Evolutionary conservation across 306 rosid species (phyloP).

Genomic region (Fagus sylvatica): DNA sequence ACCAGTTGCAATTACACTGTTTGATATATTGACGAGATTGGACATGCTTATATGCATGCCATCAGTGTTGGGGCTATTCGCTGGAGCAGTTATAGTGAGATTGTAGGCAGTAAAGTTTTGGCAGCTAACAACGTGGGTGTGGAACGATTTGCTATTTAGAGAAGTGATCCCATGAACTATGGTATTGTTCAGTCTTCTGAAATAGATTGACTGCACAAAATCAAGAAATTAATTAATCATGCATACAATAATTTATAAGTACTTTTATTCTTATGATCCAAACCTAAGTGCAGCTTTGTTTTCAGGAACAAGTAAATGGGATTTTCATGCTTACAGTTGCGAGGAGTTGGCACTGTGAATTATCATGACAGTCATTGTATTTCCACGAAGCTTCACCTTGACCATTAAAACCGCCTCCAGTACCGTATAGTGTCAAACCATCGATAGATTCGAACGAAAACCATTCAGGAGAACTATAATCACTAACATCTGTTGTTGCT

Average conservation of each 20-base stretch:
- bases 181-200: conserved; percentile 36
- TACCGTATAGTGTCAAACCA: conserved; percentile 32
- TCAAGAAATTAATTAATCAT: neutral
- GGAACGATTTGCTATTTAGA: conserved; percentile 58
- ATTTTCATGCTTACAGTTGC: conserved; percentile 45
- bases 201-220: conserved; percentile 52
- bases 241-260: neutral
- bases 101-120: conserved; percentile 28
- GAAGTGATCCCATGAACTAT: conserved; percentile 45
- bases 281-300: too few species aligned
- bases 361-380: conserved; percentile 21
- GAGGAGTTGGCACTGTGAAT: conserved; percentile 28
- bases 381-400: conserved; percentile 57
- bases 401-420: conserved; percentile 69
- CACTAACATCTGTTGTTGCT: conserved; percentile 50
- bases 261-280: neutral
- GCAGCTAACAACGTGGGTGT: conserved; percentile 28
- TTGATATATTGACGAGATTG: conserved; percentile 20
- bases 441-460: conserved; percentile 38
- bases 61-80: conserved; percentile 72
- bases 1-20: conserved; percentile 57
- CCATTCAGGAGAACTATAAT: conserved; percentile 59
- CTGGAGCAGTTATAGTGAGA: conserved; percentile 50
- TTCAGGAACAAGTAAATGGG: too few species aligned
- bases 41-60: conserved; percentile 61